Evolutionary conservation across 192 early-diverging fungal genomes (phyloP).

Genomic region (Blastocladiella britannica): DNA sequence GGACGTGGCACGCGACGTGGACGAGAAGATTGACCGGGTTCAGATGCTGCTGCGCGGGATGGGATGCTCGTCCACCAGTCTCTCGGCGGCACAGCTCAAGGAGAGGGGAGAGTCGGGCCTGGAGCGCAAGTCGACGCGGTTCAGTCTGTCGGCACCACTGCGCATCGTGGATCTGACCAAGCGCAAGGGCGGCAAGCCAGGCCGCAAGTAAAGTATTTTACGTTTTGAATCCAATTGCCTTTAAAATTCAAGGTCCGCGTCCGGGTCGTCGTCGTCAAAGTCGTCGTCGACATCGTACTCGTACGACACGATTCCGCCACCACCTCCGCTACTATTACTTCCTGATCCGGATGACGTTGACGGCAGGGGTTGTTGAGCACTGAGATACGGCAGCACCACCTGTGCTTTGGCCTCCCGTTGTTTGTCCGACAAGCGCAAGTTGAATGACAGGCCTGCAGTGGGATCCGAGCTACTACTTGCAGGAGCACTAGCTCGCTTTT

Average conservation of each 20-base stretch:
- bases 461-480: conserved; percentile 8
- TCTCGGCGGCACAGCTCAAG: no score
- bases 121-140: no score
- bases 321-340: not conserved
- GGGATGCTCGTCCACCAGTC: no score
- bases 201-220: no score
- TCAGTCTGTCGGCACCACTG: no score
- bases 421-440: conserved; percentile 18
- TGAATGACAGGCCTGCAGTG: conserved; percentile 21
- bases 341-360: not conserved
- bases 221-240: no score
- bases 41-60: no score
- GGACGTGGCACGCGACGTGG: no score
- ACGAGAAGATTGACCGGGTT: no score
- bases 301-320: conserved; percentile 13
- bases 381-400: conserved; percentile 19
- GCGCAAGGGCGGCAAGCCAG: no score
- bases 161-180: no score
- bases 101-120: no score
- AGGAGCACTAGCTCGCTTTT: not conserved
- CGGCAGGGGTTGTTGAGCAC: conserved; percentile 5
- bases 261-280: conserved; percentile 18
- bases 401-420: conserved; percentile 10
- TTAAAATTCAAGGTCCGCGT: conserved; percentile 20
- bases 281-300: conserved; percentile 19